Evolutionary conservation across 2,329 filamentous ascomycete species (phyloP).

Genomic region (Colletotrichum sp.): DNA sequence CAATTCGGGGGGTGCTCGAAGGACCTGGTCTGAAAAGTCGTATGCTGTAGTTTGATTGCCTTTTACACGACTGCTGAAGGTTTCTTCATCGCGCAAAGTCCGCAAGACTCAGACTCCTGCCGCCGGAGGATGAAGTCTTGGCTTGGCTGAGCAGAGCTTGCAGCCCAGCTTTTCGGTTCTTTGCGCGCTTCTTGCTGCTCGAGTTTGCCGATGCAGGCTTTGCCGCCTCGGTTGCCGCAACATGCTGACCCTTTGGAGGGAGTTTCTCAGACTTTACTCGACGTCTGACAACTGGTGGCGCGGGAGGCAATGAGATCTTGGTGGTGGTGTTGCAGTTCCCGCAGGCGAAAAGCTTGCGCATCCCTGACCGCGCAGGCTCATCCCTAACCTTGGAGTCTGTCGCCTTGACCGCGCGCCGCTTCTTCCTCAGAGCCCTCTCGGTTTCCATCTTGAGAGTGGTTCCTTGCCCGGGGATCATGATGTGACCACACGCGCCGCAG

Average conservation of each 20-base stretch:
- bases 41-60: not conserved
- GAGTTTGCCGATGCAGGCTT: constrained; percentile 50
- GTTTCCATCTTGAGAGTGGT: constrained; percentile 43
- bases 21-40: not conserved
- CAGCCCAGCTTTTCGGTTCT: constrained; percentile 68
- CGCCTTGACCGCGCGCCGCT: not conserved
- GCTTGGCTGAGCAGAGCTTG: constrained; percentile 66
- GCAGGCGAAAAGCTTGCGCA: constrained; percentile 16
- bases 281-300: constrained; percentile 19
- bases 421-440: constrained; percentile 54
- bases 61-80: rapidly evolving
- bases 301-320: constrained; percentile 7
- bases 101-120: constrained; percentile 54
- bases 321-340: constrained; percentile 12
- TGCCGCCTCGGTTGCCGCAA: not conserved
- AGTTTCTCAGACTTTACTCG: constrained; percentile 28
- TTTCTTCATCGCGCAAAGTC: constrained; percentile 54
- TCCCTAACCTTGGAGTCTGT: not conserved
- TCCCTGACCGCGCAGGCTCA: not conserved
- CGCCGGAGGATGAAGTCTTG: constrained; percentile 38
- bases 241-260: not conserved
- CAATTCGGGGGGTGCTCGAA: not conserved
- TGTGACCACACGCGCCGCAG: constrained; percentile 66
- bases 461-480: constrained; percentile 59
- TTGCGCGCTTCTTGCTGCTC: constrained; percentile 69